Conservation (phyloP, 1,284 basidiomycete genomes). For the Sphagnurus paluster region DNA sequence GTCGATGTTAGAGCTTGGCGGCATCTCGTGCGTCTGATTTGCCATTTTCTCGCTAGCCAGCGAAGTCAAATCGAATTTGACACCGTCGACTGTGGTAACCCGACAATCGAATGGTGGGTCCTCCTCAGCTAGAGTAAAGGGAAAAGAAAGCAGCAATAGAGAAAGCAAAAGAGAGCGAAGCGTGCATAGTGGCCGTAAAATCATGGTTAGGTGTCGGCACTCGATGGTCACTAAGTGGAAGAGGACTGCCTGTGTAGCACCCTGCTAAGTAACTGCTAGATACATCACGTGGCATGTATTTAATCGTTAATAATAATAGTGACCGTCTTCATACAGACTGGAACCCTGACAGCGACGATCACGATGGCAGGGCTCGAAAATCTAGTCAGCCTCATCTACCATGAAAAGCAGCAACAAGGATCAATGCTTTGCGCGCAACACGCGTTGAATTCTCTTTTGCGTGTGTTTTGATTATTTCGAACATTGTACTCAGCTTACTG, state of each 20-base stretch:
- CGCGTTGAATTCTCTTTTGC: slow-evolving; percentile 78
- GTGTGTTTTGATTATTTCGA: slow-evolving; percentile 41
- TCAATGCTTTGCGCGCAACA: slow-evolving; percentile 88
- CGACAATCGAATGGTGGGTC: slow-evolving; percentile 54
- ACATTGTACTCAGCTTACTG: slow-evolving; percentile 4
- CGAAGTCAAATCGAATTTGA: slow-evolving; percentile 59
- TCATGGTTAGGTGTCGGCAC: slow-evolving; percentile 26
- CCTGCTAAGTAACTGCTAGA: no score
- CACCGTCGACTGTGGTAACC: slow-evolving; percentile 41
- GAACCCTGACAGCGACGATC: slow-evolving; percentile 3
- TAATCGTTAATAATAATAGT: background rate
- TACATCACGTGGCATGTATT: slow-evolving; percentile 15
- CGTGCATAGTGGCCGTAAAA: slow-evolving; percentile 25
- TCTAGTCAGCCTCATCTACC: slow-evolving; percentile 64
- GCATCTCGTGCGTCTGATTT: slow-evolving; percentile 41
- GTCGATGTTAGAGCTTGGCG: slow-evolving; percentile 51
- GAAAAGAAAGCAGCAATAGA: slow-evolving; percentile 35
- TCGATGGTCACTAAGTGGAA: background rate
- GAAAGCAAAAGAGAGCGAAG: slow-evolving; percentile 24
- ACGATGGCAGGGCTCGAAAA: slow-evolving; percentile 58
- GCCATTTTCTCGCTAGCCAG: slow-evolving; percentile 52
- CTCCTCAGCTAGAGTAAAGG: slow-evolving; percentile 35
- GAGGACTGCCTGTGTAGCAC: no score
- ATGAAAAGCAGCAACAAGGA: slow-evolving; percentile 73
- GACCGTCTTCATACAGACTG: background rate